Percentiles rank a stretch among this genome's conserved stretches.
Conservation (phyloP, 345 rosid genomes). For the Moricandia moricandioides region DNA sequence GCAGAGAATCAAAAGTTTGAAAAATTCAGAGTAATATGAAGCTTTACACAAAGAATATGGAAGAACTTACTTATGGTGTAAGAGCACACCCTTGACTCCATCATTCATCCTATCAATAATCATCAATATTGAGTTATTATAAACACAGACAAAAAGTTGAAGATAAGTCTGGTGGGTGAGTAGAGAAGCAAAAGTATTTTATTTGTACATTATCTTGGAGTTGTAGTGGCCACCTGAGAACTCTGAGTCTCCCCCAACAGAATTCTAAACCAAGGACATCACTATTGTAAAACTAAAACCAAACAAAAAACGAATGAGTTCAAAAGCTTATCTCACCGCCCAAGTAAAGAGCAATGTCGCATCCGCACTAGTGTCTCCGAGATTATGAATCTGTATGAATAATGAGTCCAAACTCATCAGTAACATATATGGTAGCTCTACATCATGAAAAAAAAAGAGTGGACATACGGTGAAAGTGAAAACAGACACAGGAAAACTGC, state of each 20-base stretch:
- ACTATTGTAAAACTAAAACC: neutral
- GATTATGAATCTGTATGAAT: conserved; percentile 64
- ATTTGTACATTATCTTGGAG: conserved; percentile 60
- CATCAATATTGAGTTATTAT: conserved; percentile 8
- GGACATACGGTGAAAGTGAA: conserved; percentile 73
- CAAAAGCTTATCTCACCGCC: conserved; percentile 56
- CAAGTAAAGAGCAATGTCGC: conserved; percentile 90
- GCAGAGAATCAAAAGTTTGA: conserved; percentile 7
- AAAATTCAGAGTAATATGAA: neutral
- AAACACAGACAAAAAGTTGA: conserved; percentile 8
- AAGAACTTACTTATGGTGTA: conserved; percentile 74
- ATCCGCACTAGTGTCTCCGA: conserved; percentile 64
- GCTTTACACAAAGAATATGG: neutral
- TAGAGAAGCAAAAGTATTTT: neutral
- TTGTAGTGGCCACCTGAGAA: conserved; percentile 81
- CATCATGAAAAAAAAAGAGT: neutral
- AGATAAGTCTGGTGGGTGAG: neutral
- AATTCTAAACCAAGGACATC: conserved; percentile 57
- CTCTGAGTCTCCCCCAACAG: conserved; percentile 86
- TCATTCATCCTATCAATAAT: conserved; percentile 57
- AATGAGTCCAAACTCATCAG: conserved; percentile 23
- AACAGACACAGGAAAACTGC: conserved; percentile 84
- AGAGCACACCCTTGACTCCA: conserved; percentile 60
- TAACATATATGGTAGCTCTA: neutral
- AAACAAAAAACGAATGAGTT: neutral